A percentile compares a stretch with the other conserved stretches of the same genome.
Conservation (phyloP, 2,329 filamentous ascomycete genomes). For the Laburnicola sp. region DNA sequence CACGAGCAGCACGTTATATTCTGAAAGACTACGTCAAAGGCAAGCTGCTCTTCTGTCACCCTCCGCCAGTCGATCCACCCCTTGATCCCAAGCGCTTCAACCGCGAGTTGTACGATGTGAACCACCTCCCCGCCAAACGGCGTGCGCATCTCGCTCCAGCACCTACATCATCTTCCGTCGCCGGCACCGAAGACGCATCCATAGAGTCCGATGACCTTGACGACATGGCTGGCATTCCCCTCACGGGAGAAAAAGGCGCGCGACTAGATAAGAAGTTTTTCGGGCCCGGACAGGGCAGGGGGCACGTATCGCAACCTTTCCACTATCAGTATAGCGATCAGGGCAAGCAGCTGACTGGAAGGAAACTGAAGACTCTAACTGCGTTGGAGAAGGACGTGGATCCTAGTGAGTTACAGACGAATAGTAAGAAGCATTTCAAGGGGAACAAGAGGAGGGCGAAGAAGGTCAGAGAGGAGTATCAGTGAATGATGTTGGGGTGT, state of each 20-base stretch:
- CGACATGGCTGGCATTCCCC: conserved; percentile 51
- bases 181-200: conserved; percentile 44
- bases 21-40: conserved; percentile 98
- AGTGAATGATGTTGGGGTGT: conserved; percentile 14
- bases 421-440: conserved; percentile 93
- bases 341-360: conserved; percentile 77
- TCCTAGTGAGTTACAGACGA: conserved; percentile 69
- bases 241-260: conserved; percentile 71
- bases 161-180: conserved; percentile 42
- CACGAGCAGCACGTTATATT: conserved; percentile 82
- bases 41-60: conserved; percentile 88
- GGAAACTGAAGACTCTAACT: conserved; percentile 79
- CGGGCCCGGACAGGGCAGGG: conserved; percentile 62
- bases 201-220: conserved; percentile 56
- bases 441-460: conserved; percentile 67
- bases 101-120: conserved; percentile 79
- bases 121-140: conserved; percentile 80
- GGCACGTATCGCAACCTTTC: conserved; percentile 77
- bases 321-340: conserved; percentile 87
- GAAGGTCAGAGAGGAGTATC: conserved; percentile 51
- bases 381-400: conserved; percentile 86
- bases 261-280: conserved; percentile 91
- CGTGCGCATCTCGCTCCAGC: conserved; percentile 64
- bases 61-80: conserved; percentile 69
- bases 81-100: conserved; percentile 81